Evolutionary conservation across 768 basidiomycete species (phyloP), one percentile per base, ranked within the genome.

Genomic region (Dacryopinax primogenitus): DNA sequence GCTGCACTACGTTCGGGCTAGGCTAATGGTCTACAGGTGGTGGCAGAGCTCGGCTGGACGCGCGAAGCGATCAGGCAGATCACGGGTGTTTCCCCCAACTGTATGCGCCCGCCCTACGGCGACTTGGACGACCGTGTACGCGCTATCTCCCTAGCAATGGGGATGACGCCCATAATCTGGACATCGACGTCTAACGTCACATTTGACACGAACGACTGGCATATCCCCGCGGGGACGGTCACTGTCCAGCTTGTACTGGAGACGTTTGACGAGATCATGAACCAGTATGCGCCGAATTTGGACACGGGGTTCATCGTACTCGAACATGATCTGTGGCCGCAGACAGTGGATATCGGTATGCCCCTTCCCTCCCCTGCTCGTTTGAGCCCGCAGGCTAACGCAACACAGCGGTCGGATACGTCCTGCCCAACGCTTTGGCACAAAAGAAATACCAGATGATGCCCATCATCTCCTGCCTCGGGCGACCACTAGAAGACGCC

Each of bases 1-100:
- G n/a, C n/a, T n/a, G n/a, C 85, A 63, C 90, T 92, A 73, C 80
- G 83, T 1, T 68, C 79, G 6, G 76, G 92, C 90, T 37, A 87
- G 86, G 0, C 75, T 86, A 65, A 78, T 85, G 37, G 92, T 87
- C 72, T 87, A 90, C 74, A 88, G 69, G 84, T 92, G 70, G 88
- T 94, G 65, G 91, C 90, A 39, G 90, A 93, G 73, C 78, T 95
- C 33, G 90, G 88, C 2, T 95, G 90, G 90, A 81, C 86, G 3
- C 88, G 82, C 75, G 86, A 93, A 76, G 79, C 86, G 65, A 92
- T 95, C 75, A 85, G 85, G 73, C 90, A 93, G 72, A 81, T 88
- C 47, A 77, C 86, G 34, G 92, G 78, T 66, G 76, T 44, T 23
- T 34, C 87, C 0, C 90, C 90, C 23, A 83, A 83, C 69, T 84